Percentiles rank a stretch among this genome's conserved stretches.
These are phyloP conservation scores for Cardamine resedifolia DNA, from an alignment of 345 rosid genomes.

Conservation along the genomic window DNA sequence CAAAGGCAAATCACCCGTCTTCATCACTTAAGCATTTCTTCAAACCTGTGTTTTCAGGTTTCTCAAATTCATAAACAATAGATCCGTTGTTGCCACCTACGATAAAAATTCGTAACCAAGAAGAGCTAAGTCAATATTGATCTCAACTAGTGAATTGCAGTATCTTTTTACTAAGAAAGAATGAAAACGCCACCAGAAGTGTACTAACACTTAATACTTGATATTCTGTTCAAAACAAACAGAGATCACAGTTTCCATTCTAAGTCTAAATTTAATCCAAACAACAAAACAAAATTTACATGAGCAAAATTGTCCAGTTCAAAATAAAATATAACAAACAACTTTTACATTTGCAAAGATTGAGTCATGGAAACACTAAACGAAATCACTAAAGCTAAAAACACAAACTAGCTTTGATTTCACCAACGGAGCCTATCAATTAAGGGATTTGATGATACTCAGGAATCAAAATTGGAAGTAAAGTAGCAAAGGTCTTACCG, in stretches of 20 bases:
- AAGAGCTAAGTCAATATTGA: background rate
- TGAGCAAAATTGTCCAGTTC: too few relatives aligned
- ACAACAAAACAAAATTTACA: too few relatives aligned
- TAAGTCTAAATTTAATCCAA: too few relatives aligned
- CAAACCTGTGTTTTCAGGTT: slow-evolving; percentile 87
- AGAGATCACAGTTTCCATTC: too few relatives aligned
- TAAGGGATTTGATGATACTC: background rate
- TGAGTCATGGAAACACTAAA: background rate
- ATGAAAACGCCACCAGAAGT: too few relatives aligned
- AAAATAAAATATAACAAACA: background rate
- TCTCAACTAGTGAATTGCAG: background rate
- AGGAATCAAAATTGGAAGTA: background rate
- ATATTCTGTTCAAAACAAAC: too few relatives aligned
- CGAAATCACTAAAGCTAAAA: background rate
- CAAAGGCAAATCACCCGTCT: slow-evolving; percentile 31
- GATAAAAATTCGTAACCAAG: background rate
- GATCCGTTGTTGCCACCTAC: slow-evolving; percentile 87
- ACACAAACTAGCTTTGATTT: background rate
- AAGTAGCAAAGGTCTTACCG: background rate
- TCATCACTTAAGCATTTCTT: slow-evolving; percentile 54
- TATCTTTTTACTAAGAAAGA: background rate
- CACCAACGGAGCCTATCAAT: background rate
- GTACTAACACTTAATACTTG: too few relatives aligned
- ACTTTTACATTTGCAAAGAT: background rate
- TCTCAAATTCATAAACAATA: slow-evolving; percentile 66